Evolutionary conservation across 257 asterid species (phyloP).

Genomic region (Thymus quinquecostatus): DNA sequence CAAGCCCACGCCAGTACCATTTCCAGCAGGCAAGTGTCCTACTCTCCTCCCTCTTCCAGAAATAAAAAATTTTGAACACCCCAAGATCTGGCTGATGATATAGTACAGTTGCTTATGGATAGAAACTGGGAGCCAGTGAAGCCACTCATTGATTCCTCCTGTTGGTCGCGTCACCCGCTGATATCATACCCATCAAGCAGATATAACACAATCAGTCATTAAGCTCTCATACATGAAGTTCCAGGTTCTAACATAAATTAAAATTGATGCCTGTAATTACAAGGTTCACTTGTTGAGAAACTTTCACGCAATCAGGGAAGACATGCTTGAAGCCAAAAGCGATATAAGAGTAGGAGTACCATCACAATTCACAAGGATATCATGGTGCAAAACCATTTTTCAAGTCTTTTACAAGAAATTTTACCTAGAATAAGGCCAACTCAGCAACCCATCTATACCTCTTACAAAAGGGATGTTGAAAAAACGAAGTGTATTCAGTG

Average conservation of each 20-base stretch:
- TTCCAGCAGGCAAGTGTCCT: constrained; percentile 44
- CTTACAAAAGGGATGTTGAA: background rate
- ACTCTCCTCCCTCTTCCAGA: constrained; percentile 51
- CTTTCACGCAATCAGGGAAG: constrained; percentile 1
- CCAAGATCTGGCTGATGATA: constrained; percentile 58
- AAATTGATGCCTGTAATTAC: constrained; percentile 9
- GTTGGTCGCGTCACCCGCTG: constrained; percentile 96
- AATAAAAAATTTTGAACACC: constrained; percentile 50
- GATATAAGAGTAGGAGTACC: background rate
- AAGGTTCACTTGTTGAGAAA: constrained; percentile 9
- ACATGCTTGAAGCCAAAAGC: constrained; percentile 14
- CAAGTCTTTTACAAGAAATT: background rate
- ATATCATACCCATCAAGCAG: constrained; percentile 30
- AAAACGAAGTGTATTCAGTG: background rate
- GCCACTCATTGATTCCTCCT: constrained; percentile 94
- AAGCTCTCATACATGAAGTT: constrained; percentile 18
- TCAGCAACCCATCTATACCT: constrained; percentile 5
- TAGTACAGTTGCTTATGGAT: constrained; percentile 73
- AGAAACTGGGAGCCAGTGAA: constrained; percentile 96
- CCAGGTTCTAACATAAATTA: background rate
- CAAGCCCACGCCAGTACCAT: constrained; percentile 66
- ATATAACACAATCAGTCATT: constrained; percentile 31
- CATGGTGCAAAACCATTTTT: background rate
- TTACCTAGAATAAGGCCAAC: constrained; percentile 4
- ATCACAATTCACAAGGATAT: constrained; percentile 12